These are phyloP conservation scores for Pyricularia pennisetigena DNA, from an alignment of 2,329 filamentous ascomycete genomes.

Conservation along the genomic window DNA sequence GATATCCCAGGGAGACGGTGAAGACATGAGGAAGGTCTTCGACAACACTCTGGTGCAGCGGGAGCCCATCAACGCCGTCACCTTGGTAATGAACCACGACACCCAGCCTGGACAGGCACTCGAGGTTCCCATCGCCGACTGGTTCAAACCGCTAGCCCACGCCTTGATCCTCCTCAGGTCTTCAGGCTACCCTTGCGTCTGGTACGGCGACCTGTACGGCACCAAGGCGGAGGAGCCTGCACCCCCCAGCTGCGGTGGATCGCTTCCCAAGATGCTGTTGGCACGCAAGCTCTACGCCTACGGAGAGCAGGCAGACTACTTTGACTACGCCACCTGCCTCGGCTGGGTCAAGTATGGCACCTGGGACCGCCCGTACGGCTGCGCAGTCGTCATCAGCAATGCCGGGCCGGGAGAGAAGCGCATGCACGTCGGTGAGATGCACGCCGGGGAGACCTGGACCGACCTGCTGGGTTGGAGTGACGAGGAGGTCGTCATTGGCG, in stretches of 20 bases:
- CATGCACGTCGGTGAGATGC: slow-evolving; percentile 53
- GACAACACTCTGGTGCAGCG: slow-evolving; percentile 44
- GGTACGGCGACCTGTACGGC: slow-evolving; percentile 63
- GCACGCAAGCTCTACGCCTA: slow-evolving; percentile 59
- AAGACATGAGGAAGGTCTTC: slow-evolving; percentile 56
- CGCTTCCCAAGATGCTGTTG: slow-evolving; percentile 47
- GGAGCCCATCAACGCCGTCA: slow-evolving; percentile 31
- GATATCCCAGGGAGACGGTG: slow-evolving; percentile 43
- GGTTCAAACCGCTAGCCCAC: slow-evolving; percentile 65
- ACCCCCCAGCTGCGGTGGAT: slow-evolving; percentile 41
- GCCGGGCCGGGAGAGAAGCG: slow-evolving; percentile 38
- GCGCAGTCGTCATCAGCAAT: slow-evolving; percentile 49
- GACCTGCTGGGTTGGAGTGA: slow-evolving; percentile 50
- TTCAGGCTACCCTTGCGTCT: slow-evolving; percentile 55
- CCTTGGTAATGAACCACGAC: slow-evolving; percentile 64
- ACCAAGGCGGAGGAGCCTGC: slow-evolving; percentile 35
- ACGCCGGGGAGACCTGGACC: slow-evolving; percentile 53
- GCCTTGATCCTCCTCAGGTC: slow-evolving; percentile 57
- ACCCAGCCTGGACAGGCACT: slow-evolving; percentile 36
- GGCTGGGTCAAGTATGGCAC: slow-evolving; percentile 46
- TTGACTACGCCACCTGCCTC: slow-evolving; percentile 48
- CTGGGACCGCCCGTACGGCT: slow-evolving; percentile 33
- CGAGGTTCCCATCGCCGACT: slow-evolving; percentile 48
- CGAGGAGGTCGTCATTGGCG: slow-evolving; percentile 47
- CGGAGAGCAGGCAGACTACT: slow-evolving; percentile 56